Percentiles rank a stretch among this genome's conserved stretches.
Evolutionary conservation across 164 flowering plant genomes (phyloP).

Genomic region (Santalum album): DNA sequence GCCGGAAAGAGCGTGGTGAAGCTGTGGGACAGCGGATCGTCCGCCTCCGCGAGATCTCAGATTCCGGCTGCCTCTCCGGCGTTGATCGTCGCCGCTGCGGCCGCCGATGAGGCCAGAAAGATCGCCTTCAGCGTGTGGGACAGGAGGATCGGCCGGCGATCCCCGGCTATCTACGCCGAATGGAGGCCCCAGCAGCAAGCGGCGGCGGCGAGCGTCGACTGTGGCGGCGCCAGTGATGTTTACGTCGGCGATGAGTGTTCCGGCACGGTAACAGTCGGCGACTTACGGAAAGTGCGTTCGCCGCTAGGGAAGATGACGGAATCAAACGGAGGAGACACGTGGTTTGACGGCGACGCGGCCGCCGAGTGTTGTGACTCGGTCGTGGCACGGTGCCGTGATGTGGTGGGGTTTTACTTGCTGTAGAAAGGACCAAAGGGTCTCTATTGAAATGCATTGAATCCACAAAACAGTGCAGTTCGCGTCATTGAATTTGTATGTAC

Average conservation of each 20-base stretch:
- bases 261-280: constrained; percentile 28
- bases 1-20: constrained; percentile 58
- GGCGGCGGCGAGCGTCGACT: constrained; percentile 14
- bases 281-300: constrained; percentile 21
- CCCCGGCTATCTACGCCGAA: constrained; percentile 42
- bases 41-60: constrained; percentile 10
- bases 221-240: constrained; percentile 22
- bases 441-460: not conserved
- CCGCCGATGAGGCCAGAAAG: constrained; percentile 6
- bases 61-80: constrained; percentile 22
- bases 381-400: constrained; percentile 19
- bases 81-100: constrained; percentile 30
- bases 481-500: no score
- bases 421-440: not conserved
- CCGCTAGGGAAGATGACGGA: constrained; percentile 33
- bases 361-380: constrained; percentile 7
- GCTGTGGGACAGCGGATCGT: constrained; percentile 46
- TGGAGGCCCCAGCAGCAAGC: constrained; percentile 27
- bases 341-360: constrained; percentile 59
- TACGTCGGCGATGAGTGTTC: constrained; percentile 23
- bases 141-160: constrained; percentile 27
- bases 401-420: constrained; percentile 10
- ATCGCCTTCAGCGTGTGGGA: constrained; percentile 42
- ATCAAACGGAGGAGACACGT: constrained; percentile 27
- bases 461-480: no score